These are phyloP conservation scores for Colletotrichum coccodes DNA, from an alignment of 2,329 filamentous ascomycete species.

Conservation along the genomic window DNA sequence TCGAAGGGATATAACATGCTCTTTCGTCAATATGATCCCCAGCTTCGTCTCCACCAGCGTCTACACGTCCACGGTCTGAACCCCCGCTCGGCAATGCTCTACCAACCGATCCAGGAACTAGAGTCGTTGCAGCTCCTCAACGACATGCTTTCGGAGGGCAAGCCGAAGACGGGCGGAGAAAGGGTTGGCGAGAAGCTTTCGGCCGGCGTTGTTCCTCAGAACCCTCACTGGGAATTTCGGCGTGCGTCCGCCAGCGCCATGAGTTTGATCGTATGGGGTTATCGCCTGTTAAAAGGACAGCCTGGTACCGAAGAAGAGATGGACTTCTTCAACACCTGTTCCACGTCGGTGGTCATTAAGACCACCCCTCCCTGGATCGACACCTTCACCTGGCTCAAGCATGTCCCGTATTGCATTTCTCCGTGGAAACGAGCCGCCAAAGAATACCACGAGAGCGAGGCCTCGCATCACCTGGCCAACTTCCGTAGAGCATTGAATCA, in stretches of 20 bases:
- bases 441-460: not conserved
- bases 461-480: not conserved
- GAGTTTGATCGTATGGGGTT: not conserved
- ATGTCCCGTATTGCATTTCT: conserved; percentile 8
- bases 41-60: conserved; percentile 1
- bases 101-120: not conserved
- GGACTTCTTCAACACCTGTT: not conserved
- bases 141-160: not conserved
- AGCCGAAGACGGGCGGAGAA: not conserved
- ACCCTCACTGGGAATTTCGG: conserved; percentile 3
- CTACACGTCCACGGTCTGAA: conserved; percentile 3
- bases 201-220: not conserved
- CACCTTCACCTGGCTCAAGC: conserved; percentile 4
- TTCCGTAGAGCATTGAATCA: not conserved
- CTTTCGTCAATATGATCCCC: conserved; percentile 14
- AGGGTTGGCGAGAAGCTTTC: not conserved
- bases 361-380: not conserved
- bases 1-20: conserved; percentile 3
- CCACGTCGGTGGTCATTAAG: not conserved
- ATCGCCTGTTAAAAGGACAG: conserved; percentile 4
- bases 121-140: conserved; percentile 12
- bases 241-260: conserved; percentile 4
- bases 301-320: not conserved
- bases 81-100: not conserved
- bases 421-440: conserved; percentile 19